Evolutionary conservation across 176 grass and related monocot species (phyloP).

Genomic region (Bonia amplexicaulis): DNA sequence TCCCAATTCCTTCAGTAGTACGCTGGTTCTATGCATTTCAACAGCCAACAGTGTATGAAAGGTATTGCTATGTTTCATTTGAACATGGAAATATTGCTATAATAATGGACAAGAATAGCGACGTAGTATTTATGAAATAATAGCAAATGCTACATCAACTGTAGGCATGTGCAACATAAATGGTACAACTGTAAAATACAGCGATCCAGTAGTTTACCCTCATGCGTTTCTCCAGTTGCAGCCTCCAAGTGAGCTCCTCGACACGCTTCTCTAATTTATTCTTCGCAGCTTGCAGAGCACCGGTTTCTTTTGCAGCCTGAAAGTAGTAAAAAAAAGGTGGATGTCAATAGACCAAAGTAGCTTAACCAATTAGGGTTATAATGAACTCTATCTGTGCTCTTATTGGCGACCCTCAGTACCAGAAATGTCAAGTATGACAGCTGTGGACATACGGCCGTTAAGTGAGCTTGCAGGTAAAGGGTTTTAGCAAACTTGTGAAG

Average conservation of each 20-base stretch:
- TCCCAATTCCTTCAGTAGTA: background rate
- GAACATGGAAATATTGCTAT: background rate
- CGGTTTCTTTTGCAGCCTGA: conserved; percentile 97
- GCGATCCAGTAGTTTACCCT: conserved; percentile 60
- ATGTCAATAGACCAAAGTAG: conserved; percentile 18
- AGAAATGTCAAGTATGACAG: conserved; percentile 7
- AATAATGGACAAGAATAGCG: background rate
- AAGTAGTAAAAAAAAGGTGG: conserved; percentile 17
- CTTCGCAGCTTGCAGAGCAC: conserved; percentile 96
- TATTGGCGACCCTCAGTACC: conserved; percentile 11
- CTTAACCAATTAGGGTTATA: background rate
- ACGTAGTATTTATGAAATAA: conserved; percentile 5
- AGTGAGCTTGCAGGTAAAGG: background rate
- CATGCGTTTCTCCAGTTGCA: conserved; percentile 92
- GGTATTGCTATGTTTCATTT: background rate
- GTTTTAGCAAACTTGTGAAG: background rate
- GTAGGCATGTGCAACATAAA: conserved; percentile 20
- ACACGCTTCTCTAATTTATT: conserved; percentile 97
- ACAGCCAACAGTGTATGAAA: background rate
- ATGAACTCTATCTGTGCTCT: background rate
- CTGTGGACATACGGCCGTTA: conserved; percentile 2
- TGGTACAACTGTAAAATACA: conserved; percentile 6
- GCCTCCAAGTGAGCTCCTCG: conserved; percentile 84
- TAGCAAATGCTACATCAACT: conserved; percentile 1
- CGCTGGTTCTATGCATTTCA: background rate